Percentiles rank a stretch among this genome's conserved stretches.
phyloP scores from a whole-genome alignment of 371 early-diverging fungal genomes.

The Lichtheimia corymbifera region DNA sequence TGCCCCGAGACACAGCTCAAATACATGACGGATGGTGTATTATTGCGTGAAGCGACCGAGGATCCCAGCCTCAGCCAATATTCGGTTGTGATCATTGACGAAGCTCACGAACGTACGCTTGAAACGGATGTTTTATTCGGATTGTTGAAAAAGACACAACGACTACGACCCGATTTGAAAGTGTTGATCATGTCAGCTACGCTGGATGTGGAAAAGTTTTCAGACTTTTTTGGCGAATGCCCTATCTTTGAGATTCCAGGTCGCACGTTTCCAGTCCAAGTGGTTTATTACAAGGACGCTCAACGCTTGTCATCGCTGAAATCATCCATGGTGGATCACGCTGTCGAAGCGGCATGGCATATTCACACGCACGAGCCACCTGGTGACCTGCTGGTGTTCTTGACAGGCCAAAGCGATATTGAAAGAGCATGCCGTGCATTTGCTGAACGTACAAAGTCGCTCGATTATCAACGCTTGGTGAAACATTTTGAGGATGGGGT shows the following conservation, averaged over 20 bases:
- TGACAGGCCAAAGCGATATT: constrained; percentile 93
- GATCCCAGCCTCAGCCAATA: constrained; percentile 67
- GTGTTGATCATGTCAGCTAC: constrained; percentile 87
- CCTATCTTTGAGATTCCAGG: constrained; percentile 88
- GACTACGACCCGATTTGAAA: constrained; percentile 60
- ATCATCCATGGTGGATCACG: constrained; percentile 64
- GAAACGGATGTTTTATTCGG: constrained; percentile 95
- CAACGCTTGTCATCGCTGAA: constrained; percentile 62
- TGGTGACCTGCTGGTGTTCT: constrained; percentile 86
- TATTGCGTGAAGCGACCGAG: constrained; percentile 76
- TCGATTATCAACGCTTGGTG: constrained; percentile 38
- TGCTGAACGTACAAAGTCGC: constrained; percentile 22
- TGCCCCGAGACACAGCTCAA: constrained; percentile 67
- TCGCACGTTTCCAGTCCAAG: constrained; percentile 76
- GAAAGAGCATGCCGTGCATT: constrained; percentile 69
- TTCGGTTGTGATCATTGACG: constrained; percentile 84
- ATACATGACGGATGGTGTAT: constrained; percentile 93
- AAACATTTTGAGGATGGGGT: constrained; percentile 50
- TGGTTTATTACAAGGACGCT: constrained; percentile 58
- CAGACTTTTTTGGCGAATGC: constrained; percentile 72
- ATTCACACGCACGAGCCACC: constrained; percentile 73
- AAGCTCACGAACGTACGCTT: constrained; percentile 94
- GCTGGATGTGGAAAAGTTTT: constrained; percentile 72
- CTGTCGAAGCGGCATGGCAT: constrained; percentile 78
- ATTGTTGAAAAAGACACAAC: constrained; percentile 66